Evolutionary conservation across 2,329 filamentous ascomycete species (phyloP), one percentile per base, ranked within the genome.

Genomic region (Geosmithia putterillii): DNA sequence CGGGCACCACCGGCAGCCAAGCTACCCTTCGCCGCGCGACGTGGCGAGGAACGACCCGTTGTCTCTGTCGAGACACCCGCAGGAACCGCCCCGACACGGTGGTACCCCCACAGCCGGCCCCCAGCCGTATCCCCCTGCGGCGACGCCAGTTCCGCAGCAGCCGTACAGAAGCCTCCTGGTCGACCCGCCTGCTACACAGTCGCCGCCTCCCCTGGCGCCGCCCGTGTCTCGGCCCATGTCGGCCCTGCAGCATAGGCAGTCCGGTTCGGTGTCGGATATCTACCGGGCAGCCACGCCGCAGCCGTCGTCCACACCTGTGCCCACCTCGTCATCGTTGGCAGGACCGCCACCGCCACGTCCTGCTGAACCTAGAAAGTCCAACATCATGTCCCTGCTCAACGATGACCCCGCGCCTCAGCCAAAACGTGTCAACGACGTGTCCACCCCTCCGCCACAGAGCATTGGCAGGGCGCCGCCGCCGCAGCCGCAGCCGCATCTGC

Each of bases 311-410:
- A 50, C 57, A 17, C 51, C 59, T 39, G 53, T 55, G 34, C 48
- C 59, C 35, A 43, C 50, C 22, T 52, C 57, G 12, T 55, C 60
- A n/a, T n/a, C n/a, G n/a, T n/a, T n/a, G n/a, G n/a, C n/a, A n/a
- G 49, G 55, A 22, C 28, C 15, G 28, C 28, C 28, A 12, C 28
- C 28, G 4, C 55, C 66, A 19, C 58, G 66, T 22, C 58, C 39
- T 15, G 37, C 37, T 39, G 71, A 74, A 49, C 61, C 61, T 40
- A 67, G 71, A n/a, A 81, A 80, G 61, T 79, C 76, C 14, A 81
- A 65, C 48, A 69, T 82, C 47, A 78, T 80, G 70, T 74, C 75
- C 1, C 57, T 82, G 47, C 63, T 82, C 3, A 79, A 79, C 50
- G 74, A 80, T 47, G 77, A 80, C 43, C 67, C 70, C 7, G 62